Evolutionary conservation across 2,329 filamentous ascomycete species (phyloP).

Genomic region (Mycosphaerella arachidis): DNA sequence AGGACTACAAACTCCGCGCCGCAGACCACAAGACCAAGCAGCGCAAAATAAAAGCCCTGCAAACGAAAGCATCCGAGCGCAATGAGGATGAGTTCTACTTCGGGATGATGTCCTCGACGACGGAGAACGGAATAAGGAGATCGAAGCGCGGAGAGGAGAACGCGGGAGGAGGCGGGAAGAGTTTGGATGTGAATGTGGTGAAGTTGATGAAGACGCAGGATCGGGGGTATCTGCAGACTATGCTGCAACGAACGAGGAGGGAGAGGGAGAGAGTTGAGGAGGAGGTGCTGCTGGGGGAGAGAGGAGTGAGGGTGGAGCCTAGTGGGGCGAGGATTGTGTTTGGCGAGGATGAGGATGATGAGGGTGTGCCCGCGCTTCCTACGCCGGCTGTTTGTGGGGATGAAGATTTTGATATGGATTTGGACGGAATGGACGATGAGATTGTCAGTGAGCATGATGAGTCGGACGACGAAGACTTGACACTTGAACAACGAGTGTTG

Average conservation of each 20-base stretch:
- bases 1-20: slow-evolving; percentile 66
- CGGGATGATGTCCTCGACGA: slow-evolving; percentile 55
- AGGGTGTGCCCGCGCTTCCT: slow-evolving; percentile 4
- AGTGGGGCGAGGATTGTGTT: slow-evolving; percentile 37
- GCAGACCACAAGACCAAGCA: slow-evolving; percentile 61
- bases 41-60: slow-evolving; percentile 54
- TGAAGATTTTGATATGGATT: slow-evolving; percentile 18
- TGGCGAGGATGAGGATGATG: slow-evolving; percentile 29
- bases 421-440: slow-evolving; percentile 20
- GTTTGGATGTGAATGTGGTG: slow-evolving; percentile 53
- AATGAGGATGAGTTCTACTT: slow-evolving; percentile 66
- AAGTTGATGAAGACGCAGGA: slow-evolving; percentile 64
- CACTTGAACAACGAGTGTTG: slow-evolving; percentile 42
- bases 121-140: slow-evolving; percentile 44
- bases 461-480: slow-evolving; percentile 26
- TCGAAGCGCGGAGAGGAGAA: slow-evolving; percentile 44
- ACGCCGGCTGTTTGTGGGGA: slow-evolving; percentile 1
- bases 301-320: slow-evolving; percentile 39
- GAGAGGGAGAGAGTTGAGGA: slow-evolving; percentile 49
- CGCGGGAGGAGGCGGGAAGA: slow-evolving; percentile 29
- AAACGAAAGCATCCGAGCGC: slow-evolving; percentile 55
- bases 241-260: slow-evolving; percentile 52
- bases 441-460: slow-evolving; percentile 20
- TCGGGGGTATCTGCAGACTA: slow-evolving; percentile 56
- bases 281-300: slow-evolving; percentile 30